Evolutionary conservation across 805 yeast genomes (phyloP).

Genomic region (Ogataea sp.): DNA sequence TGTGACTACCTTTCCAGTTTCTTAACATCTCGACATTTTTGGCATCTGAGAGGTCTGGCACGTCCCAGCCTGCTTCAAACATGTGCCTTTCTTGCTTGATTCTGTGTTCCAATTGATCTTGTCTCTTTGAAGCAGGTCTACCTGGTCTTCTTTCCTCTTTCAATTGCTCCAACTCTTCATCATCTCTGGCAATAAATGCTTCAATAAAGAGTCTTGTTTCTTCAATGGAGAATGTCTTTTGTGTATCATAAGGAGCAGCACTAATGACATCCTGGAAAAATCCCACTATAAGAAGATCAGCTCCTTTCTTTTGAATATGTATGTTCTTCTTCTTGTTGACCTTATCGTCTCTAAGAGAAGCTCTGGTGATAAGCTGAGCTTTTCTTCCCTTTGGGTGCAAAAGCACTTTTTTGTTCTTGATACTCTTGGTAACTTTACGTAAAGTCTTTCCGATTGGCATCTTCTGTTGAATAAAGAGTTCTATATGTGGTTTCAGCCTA

Average conservation of each 20-base stretch:
- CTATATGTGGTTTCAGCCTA: neutral
- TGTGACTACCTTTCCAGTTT: slow-evolving; percentile 77
- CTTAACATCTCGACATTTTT: slow-evolving; percentile 52
- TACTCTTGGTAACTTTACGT: slow-evolving; percentile 53
- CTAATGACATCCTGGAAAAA: slow-evolving; percentile 55
- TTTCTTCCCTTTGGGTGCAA: slow-evolving; percentile 88
- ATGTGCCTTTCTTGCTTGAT: slow-evolving; percentile 53
- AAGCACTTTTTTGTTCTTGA: slow-evolving; percentile 45
- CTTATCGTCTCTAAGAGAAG: slow-evolving; percentile 77
- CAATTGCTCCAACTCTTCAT: slow-evolving; percentile 63
- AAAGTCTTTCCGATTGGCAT: slow-evolving; percentile 70
- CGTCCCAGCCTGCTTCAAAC: slow-evolving; percentile 56
- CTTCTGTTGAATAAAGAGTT: neutral
- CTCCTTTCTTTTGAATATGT: slow-evolving; percentile 49
- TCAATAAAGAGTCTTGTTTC: slow-evolving; percentile 58
- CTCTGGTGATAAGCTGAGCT: slow-evolving; percentile 74
- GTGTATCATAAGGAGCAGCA: slow-evolving; percentile 28
- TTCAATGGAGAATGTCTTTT: slow-evolving; percentile 37
- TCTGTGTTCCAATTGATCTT: slow-evolving; percentile 55
- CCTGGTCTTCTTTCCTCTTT: slow-evolving; percentile 70
- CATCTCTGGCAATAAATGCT: slow-evolving; percentile 58
- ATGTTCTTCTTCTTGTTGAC: slow-evolving; percentile 50
- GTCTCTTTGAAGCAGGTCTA: slow-evolving; percentile 72
- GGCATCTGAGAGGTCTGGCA: slow-evolving; percentile 65
- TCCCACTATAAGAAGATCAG: slow-evolving; percentile 48